Percentiles rank a stretch among this genome's conserved stretches.
These are phyloP conservation scores for Rugosomyces carneus DNA, from an alignment of 1,284 basidiomycete genomes.

Conservation along the genomic window DNA sequence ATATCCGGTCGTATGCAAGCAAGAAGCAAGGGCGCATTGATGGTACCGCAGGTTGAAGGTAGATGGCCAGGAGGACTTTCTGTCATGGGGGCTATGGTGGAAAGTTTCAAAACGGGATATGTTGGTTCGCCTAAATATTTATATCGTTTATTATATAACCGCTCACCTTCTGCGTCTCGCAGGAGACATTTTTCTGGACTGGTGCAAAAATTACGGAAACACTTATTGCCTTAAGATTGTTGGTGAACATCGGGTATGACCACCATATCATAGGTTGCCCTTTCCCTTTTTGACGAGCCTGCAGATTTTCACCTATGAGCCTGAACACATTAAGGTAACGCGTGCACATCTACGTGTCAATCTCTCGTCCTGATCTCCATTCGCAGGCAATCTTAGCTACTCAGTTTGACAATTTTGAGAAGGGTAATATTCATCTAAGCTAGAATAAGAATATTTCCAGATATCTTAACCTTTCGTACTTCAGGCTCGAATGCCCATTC, in stretches of 20 bases:
- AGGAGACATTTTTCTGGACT: conserved; percentile 12
- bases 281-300: neutral
- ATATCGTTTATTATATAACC: neutral
- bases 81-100: conserved; percentile 18
- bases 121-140: conserved; percentile 20
- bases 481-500: conserved; percentile 23
- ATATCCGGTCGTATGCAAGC: conserved; percentile 19
- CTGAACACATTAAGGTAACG: conserved; percentile 14
- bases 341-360: neutral
- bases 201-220: conserved; percentile 14
- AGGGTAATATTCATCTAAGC: conserved; percentile 4
- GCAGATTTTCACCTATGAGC: conserved; percentile 14
- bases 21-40: conserved; percentile 23
- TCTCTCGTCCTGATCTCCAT: neutral
- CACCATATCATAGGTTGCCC: neutral
- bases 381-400: conserved; percentile 15
- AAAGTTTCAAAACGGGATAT: conserved; percentile 25
- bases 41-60: conserved; percentile 25
- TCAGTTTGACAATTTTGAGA: conserved; percentile 15
- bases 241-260: conserved; percentile 11
- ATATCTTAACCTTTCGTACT: neutral
- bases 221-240: conserved; percentile 13
- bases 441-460: neutral
- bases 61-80: conserved; percentile 21
- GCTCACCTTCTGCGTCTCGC: neutral